Evolutionary conservation across 495 filamentous ascomycete genomes (phyloP).

Genomic region (Tuber melanosporum): DNA sequence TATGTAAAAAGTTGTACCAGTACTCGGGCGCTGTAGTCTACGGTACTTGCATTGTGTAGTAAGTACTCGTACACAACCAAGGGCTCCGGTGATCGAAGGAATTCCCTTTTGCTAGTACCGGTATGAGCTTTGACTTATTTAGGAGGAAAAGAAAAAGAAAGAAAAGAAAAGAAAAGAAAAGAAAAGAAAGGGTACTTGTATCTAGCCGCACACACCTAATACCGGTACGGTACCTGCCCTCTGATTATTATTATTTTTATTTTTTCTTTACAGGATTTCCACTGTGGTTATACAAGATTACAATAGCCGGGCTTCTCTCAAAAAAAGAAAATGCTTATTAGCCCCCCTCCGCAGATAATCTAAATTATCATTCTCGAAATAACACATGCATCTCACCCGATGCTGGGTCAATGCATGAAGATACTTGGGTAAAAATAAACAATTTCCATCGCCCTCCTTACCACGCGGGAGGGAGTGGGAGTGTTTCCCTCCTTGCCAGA

Average conservation of each 20-base stretch:
- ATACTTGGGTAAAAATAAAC: neutral
- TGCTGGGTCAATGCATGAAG: neutral
- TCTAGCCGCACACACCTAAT: neutral
- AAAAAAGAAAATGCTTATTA: neutral
- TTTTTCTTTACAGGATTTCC: neutral
- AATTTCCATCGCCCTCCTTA: neutral
- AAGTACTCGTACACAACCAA: neutral
- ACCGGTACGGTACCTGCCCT: neutral
- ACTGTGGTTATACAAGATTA: neutral
- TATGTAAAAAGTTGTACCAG: neutral
- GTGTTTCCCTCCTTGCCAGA: neutral
- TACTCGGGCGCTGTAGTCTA: neutral
- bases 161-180: no score
- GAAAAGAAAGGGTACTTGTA: neutral
- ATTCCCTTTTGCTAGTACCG: neutral
- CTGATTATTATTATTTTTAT: neutral
- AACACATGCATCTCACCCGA: neutral
- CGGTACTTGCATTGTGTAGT: neutral
- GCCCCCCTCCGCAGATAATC: neutral
- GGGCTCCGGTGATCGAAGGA: neutral
- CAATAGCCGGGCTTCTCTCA: neutral
- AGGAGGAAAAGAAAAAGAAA: neutral
- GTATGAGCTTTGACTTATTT: neutral
- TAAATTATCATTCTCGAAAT: neutral
- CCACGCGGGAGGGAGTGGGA: neutral